Base-by-base conservation (phyloP, 2,329 filamentous ascomycete species). In the Pseudogymnoascus sp. region DNA sequence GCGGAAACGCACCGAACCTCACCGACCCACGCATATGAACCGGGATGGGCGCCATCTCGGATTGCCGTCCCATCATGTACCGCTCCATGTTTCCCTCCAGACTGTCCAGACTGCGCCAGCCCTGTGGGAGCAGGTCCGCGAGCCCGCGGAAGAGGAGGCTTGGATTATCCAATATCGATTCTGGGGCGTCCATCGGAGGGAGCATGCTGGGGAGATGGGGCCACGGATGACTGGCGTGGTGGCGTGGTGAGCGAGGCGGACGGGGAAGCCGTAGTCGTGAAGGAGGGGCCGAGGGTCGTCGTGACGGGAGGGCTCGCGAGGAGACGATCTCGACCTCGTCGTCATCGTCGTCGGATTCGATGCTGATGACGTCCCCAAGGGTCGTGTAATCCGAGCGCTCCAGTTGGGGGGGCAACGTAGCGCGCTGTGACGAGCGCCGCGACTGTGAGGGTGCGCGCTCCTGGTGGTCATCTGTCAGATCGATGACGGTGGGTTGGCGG, bases 401-500 rank as follows among this genome's bases (percentile, higher is more conserved):
- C 12, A 60, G 59, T 7, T 60, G 59, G 2, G 59, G 59, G 6
- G 59, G 33, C 4, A 40, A n/a, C n/a, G 59, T 19, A 24, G 33
- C 14, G 24, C 59, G 59, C 37, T 24, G 59, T 60, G 59, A 60
- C 33, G 59, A 60, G 33, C 59, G 59, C 33, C 59, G 59, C 19
- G 33, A 37, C 24, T 60, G 59, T n/a, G 59, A 60, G 59, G 33
- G 33, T 11, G 59, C 33, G 33, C 33, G 59, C 37, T 60, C 59
- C n/a, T 24, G 33, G 46, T 56, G 46, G 59, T 60, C 59, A 7
- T 38, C 59, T 26, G 59, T 60, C 19, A 60, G 33, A 40, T 60
- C 59, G 59, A 60, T 60, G 59, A 60, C 59, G 33, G 59, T 56
- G 26, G 46, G 46, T 19, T 56, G 46, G 46, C 46, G 46, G n/a